Conservation (phyloP, 2,329 filamentous ascomycete species). For the Biscogniauxia mediterranea region DNA sequence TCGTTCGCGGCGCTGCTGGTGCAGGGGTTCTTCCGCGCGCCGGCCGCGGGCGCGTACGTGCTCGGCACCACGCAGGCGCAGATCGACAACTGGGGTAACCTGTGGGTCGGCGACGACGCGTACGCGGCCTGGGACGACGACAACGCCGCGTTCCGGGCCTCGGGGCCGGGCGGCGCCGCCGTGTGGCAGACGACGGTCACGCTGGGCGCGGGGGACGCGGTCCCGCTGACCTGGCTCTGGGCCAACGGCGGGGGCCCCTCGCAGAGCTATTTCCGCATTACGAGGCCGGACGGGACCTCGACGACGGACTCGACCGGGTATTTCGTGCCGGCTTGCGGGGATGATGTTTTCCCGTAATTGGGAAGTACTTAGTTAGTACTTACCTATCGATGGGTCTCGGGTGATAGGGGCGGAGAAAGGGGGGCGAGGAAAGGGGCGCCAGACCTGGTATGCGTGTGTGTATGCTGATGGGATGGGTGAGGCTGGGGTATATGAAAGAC, state of each 20-base stretch:
- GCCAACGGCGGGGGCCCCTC: conserved; percentile 14
- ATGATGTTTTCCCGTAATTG: conserved; percentile 5
- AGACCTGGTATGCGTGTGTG: too few species aligned
- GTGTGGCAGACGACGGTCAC: background rate
- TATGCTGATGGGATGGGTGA: too few species aligned
- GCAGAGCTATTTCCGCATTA: conserved; percentile 9
- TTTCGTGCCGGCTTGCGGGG: conserved; percentile 13
- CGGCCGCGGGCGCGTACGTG: conserved; percentile 8
- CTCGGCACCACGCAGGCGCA: conserved; percentile 1
- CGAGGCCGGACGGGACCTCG: conserved; percentile 7
- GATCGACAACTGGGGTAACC: conserved; percentile 17
- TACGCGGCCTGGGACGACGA: conserved; percentile 14
- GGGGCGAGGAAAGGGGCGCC: too few species aligned
- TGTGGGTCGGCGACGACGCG: conserved; percentile 14
- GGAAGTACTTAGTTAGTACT: too few species aligned
- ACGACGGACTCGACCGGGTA: conserved; percentile 6
- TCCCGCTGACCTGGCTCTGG: conserved; percentile 17
- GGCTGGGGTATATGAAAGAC: too few species aligned
- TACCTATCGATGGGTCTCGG: too few species aligned
- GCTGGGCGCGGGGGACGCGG: conserved; percentile 14
- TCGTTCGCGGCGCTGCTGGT: conserved; percentile 8
- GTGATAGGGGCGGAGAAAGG: too few species aligned
- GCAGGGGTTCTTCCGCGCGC: conserved; percentile 18
- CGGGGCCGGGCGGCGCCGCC: conserved; percentile 1
- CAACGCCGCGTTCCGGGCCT: conserved; percentile 14